Base-by-base conservation (phyloP, 768 basidiomycete species). In the Mycena vulgaris region DNA sequence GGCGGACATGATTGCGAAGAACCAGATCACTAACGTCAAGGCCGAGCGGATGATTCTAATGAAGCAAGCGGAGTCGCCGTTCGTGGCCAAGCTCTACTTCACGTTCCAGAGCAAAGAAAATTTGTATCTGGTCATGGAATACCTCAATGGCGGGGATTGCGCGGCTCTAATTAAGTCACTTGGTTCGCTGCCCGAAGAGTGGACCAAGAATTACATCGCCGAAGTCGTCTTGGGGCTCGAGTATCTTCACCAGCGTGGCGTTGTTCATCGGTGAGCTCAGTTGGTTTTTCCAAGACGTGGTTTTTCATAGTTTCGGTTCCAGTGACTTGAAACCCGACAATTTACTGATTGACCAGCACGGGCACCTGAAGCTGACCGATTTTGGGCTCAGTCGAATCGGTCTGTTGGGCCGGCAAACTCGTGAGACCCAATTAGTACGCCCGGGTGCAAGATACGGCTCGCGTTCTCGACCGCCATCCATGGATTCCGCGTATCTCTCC, bases 1-100 rank as follows among this genome's bases (percentile, higher is more conserved):
- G 85, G 95, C 96, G n/a, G 98, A 99, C 82, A 99, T 99, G 98
- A 99, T 99, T 80, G 95, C 98, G 45, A 99, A 99, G 89, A 99
- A 99, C 84, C 98, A 99, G 81, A 97, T 99, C 80, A 99, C 98
- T 56, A 99, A 99, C 79, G 98, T 99, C 80, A 99, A 99, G 83
- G 98, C 98, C 2, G 98, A 99, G 84, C 89, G 98, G 66, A 99
- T 98, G 92, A 99, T 99, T 76, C 88, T 99, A 74, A 99, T 99
- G 98, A 96, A 96, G 79, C 97, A 99, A 81, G 94, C 97, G 2
- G 96, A 98, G 80, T 98, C 96, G 11, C 97, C 98, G 19, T 97
- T 99, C 77, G 98, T 99, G 57, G 96, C 96, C 56, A 98, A 98
- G 81, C 86, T 99, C 37, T 99, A 93, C 84, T 99, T 97, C 83